These are phyloP conservation scores for Apiospora sp. DNA, from an alignment of 2,329 filamentous ascomycete genomes.

Conservation along the genomic window DNA sequence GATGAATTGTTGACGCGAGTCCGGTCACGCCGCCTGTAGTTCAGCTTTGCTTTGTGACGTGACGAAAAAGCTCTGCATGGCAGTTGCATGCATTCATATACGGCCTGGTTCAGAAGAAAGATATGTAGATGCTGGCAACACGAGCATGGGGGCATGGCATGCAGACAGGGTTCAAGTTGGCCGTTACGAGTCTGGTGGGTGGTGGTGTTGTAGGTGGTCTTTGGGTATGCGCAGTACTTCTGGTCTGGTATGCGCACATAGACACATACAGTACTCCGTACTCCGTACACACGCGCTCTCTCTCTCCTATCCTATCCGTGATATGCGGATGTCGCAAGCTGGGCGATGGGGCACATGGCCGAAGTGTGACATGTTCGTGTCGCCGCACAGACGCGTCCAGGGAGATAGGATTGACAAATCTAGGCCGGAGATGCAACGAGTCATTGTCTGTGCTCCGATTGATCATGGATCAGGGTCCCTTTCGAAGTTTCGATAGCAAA, in stretches of 20 bases:
- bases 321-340: background rate
- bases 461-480: constrained; percentile 15
- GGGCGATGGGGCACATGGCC: constrained; percentile 10
- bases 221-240: background rate
- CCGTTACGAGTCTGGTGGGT: background rate
- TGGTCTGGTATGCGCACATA: background rate
- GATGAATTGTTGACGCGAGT: constrained; percentile 11
- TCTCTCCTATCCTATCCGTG: background rate
- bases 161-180: constrained; percentile 6
- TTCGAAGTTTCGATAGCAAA: constrained; percentile 21
- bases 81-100: background rate
- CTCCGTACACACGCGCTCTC: background rate
- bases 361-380: constrained; percentile 19
- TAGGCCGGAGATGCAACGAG: constrained; percentile 20
- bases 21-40: background rate
- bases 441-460: constrained; percentile 21
- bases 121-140: background rate
- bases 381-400: constrained; percentile 9
- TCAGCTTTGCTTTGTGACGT: constrained; percentile 12
- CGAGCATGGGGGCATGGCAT: background rate
- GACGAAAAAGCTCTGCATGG: constrained; percentile 5
- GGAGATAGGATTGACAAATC: constrained; percentile 21
- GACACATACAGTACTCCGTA: background rate
- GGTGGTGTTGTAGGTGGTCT: background rate
- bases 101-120: background rate